phyloP scores from a whole-genome alignment of 192 early-diverging fungal genomes.

The Coemansia biformis region DNA sequence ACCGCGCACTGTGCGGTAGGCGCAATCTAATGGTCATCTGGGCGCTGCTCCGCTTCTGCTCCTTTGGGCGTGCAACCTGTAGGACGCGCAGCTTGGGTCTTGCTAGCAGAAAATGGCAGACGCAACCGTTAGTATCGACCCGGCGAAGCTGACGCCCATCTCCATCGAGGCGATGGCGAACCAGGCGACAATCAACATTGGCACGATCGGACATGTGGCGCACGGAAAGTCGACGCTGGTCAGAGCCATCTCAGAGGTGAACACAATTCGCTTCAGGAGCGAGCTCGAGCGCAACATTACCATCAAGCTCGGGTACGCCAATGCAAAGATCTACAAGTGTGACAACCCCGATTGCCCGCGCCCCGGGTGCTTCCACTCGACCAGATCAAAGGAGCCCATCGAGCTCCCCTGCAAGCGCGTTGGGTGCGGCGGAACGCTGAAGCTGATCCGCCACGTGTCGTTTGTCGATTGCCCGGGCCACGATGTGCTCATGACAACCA shows the following conservation, averaged over 20 bases:
- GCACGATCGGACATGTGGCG: slow-evolving; percentile 99
- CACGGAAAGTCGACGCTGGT: slow-evolving; percentile 99
- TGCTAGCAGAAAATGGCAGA: slow-evolving; percentile 36
- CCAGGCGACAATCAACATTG: slow-evolving; percentile 99
- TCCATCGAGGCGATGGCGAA: slow-evolving; percentile 91
- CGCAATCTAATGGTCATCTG: no score
- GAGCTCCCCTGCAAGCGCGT: slow-evolving; percentile 82
- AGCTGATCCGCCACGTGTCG: slow-evolving; percentile 86
- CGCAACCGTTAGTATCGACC: slow-evolving; percentile 29
- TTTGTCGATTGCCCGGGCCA: slow-evolving; percentile 99
- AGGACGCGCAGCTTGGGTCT: no score
- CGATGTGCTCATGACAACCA: slow-evolving; percentile 99
- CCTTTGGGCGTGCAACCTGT: no score
- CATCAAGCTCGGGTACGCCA: slow-evolving; percentile 98
- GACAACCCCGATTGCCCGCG: slow-evolving; percentile 85
- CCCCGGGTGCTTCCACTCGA: slow-evolving; percentile 93
- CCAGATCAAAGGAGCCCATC: slow-evolving; percentile 74
- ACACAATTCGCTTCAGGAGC: slow-evolving; percentile 97
- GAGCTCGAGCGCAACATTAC: slow-evolving; percentile 99
- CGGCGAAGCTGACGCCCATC: slow-evolving; percentile 32
- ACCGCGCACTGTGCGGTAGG: no score
- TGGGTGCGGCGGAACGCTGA: slow-evolving; percentile 81
- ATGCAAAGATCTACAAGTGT: slow-evolving; percentile 99
- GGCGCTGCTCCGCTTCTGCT: no score
- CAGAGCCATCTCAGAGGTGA: slow-evolving; percentile 96